Conservation (phyloP, 768 basidiomycete species). For the Rhodotorula kratochvilovae region DNA sequence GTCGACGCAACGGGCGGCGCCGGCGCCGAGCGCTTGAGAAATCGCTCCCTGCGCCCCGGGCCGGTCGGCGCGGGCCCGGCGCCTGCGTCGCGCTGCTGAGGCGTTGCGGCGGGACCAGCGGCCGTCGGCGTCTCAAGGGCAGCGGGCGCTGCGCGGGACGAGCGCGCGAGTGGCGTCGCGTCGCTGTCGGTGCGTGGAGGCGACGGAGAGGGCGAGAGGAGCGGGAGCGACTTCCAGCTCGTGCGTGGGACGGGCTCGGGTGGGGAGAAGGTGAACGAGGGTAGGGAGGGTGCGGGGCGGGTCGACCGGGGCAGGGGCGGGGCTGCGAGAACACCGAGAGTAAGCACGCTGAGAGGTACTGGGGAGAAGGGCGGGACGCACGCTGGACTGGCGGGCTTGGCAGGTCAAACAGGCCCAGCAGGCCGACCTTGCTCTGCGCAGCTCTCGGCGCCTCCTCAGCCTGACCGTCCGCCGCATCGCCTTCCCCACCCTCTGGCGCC, state of each 20-base stretch:
- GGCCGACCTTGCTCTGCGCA: background rate
- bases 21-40: slow-evolving; percentile 10
- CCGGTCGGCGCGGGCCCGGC: background rate
- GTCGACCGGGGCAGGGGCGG: background rate
- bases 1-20: background rate
- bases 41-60: background rate
- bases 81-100: background rate
- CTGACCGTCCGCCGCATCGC: background rate
- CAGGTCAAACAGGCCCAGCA: slow-evolving; percentile 32
- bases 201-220: background rate
- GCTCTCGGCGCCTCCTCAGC: background rate
- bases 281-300: background rate
- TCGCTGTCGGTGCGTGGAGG: background rate
- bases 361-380: background rate
- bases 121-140: background rate
- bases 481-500: background rate
- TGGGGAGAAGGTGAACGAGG: slow-evolving; percentile 1
- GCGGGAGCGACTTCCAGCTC: slow-evolving; percentile 5
- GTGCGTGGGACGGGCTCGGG: background rate
- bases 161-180: background rate
- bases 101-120: background rate
- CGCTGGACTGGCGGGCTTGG: background rate
- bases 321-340: background rate
- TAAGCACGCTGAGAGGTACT: background rate
- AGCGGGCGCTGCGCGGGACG: background rate